Base-by-base conservation (phyloP, 768 basidiomycete genomes). In the Lentinula sp. region DNA sequence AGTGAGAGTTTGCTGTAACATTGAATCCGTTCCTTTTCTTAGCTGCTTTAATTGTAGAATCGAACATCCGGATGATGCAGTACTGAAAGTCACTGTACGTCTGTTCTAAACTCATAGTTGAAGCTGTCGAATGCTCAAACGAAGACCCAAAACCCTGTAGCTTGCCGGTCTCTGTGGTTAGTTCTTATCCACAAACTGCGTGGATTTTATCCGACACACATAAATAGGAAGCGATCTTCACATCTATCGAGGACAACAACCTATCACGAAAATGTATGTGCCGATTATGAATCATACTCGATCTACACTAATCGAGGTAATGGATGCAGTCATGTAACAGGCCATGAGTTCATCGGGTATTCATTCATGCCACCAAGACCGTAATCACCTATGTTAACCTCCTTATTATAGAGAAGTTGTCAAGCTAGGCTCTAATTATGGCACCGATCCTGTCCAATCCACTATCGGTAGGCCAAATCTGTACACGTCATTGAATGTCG, bases 301-400 rank as follows among this genome's bases (percentile, higher is more conserved):
- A 32, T 3, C 21, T 23, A 18, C 34, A 40, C 54, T 60, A 13
- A 56, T 52, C 42, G 13, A 55, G 32, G 49, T 1, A 43, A 23
- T 57, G 39, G 48, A 40, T 50, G 39, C 57, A 91, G 89, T 9
- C 80, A 83, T 49, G 82, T 80, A 16, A 85, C 79, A 64, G 91
- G 91, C 3, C 91, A 93, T 65, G 91, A 93, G 70, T 87, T 92
- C 62, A 80, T 88, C 10, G 91, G 91, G 57, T 59, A 42, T 39
- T 31, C n/a, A 15, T 15, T 46, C 46, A 13, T 34, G 10, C 40
- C 8, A 35, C 21, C 21, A 23, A 9, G 15, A 43, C 11, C 5
- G 5, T 18, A 28, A 32, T 43, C 28, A 7, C 42, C 31, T 7
- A 42, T 18, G 9, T 15, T 9, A 57, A 50, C 9, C 23, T 28